These are phyloP conservation scores for Sporisorium exsertum DNA, from an alignment of 1,284 basidiomycete genomes.

Conservation along the genomic window DNA sequence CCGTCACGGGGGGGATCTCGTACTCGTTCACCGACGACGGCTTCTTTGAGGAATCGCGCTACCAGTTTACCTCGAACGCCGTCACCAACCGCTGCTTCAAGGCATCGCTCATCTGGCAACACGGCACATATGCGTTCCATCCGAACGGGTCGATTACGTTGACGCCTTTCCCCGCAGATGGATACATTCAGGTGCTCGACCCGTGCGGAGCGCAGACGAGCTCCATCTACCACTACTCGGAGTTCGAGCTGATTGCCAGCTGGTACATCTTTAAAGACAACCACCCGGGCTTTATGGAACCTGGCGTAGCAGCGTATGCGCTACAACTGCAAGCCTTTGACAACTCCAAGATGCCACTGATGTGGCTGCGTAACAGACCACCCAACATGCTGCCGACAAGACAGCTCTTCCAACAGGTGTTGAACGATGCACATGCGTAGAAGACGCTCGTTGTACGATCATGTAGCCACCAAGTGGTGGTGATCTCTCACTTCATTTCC, in stretches of 20 bases:
- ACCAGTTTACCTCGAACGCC: slow-evolving; percentile 58
- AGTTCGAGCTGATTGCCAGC: slow-evolving; percentile 55
- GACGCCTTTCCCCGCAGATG: slow-evolving; percentile 56
- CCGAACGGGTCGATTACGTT: slow-evolving; percentile 60
- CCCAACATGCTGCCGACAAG: slow-evolving; percentile 65
- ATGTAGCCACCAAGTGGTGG: neutral
- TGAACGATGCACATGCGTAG: slow-evolving; percentile 40
- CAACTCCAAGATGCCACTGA: slow-evolving; percentile 46
- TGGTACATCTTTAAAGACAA: slow-evolving; percentile 60
- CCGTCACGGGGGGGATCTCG: slow-evolving; percentile 58
- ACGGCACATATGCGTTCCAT: slow-evolving; percentile 62
- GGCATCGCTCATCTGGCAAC: slow-evolving; percentile 66
- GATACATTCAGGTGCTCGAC: slow-evolving; percentile 60
- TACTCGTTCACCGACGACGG: slow-evolving; percentile 67
- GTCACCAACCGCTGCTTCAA: slow-evolving; percentile 62
- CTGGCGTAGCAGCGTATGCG: slow-evolving; percentile 42
- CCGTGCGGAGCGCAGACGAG: slow-evolving; percentile 58
- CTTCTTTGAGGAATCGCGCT: slow-evolving; percentile 59
- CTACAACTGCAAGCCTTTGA: slow-evolving; percentile 54
- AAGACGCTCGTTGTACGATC: too few relatives aligned
- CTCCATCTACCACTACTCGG: slow-evolving; percentile 51
- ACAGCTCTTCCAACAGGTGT: slow-evolving; percentile 57
- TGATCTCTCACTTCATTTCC: neutral
- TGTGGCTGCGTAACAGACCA: slow-evolving; percentile 57
- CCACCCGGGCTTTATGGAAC: slow-evolving; percentile 49